phyloP scores from a whole-genome alignment of 139 green algal species.

The Chlorella sp. region DNA sequence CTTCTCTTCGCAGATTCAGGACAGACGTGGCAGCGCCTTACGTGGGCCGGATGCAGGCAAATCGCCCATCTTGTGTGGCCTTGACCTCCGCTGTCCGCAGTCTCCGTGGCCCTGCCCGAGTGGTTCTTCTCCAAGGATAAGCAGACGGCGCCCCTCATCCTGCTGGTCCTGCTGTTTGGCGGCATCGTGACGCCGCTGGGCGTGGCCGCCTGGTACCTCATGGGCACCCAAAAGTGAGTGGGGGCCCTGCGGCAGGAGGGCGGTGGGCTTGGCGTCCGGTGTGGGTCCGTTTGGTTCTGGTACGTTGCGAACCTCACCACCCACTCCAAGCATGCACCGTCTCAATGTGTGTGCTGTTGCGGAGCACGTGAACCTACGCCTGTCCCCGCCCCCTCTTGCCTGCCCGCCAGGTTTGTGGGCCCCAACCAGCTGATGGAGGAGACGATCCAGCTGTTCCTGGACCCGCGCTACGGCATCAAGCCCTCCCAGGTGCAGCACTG shows the following conservation, averaged over 20 bases:
- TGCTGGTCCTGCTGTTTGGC: constrained; percentile 78
- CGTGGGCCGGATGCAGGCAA: background rate
- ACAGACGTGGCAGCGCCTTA: background rate
- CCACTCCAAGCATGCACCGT: too few relatives aligned
- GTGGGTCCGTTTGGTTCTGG: too few relatives aligned
- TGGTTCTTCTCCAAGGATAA: constrained; percentile 89
- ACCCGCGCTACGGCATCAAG: constrained; percentile 80
- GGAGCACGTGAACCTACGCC: too few relatives aligned
- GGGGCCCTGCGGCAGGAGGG: constrained; percentile 7
- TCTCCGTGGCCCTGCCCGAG: constrained; percentile 78
- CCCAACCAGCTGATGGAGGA: constrained; percentile 81
- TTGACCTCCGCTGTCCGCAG: constrained; percentile 10
- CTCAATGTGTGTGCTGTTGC: too few relatives aligned
- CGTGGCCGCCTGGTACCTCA: constrained; percentile 78
- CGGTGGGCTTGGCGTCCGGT: too few relatives aligned
- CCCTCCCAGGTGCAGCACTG: constrained; percentile 74
- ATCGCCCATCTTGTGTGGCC: background rate
- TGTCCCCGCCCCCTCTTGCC: too few relatives aligned
- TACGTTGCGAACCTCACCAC: too few relatives aligned
- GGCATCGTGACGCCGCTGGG: constrained; percentile 84
- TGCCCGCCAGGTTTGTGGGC: constrained; percentile 64
- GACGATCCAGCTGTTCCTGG: constrained; percentile 71
- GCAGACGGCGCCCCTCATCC: constrained; percentile 76
- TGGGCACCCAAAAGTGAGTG: constrained; percentile 73
- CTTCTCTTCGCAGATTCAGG: background rate